Base-by-base conservation (phyloP, 768 basidiomycete genomes). In the Hortiboletus flavorubellus region DNA sequence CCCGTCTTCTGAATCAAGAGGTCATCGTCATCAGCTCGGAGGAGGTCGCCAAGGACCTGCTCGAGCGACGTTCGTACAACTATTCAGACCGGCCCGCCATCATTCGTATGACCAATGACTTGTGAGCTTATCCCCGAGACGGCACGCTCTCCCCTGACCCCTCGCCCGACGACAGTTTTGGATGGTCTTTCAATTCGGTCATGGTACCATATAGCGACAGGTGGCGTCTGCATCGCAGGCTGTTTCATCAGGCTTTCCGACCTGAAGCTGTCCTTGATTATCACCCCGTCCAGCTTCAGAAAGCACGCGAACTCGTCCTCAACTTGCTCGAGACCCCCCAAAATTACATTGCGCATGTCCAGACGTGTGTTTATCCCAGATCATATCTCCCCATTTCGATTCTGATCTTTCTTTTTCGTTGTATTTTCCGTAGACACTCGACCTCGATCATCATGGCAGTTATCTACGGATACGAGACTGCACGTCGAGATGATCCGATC, bases 11-110 rank as follows among this genome's bases (percentile, higher is more conserved):
- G 23, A 76, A 76, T 18, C 63, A 71, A 21, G 63, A 65, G 0
- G 68, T 76, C 35, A 61, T 80, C 29, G 58, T 79, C 21, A 65
- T 80, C 40, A 79, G 74, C 55, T 76, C 76, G 2, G 59, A 68
- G 46, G 67, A 74, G 23, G 68, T 73, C 10, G 68, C 71, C 9
- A 68, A 59, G 21, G 78, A 80, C n/a, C 65, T 80, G 18, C 68
- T 80, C 16, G 76, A 80, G 31, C 73, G 72, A 34, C 72, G 76
- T 7, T 78, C 78, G 7, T 63, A 70, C 49, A 75, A 73, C 33
- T 79, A 78, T 58, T 77, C 79, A 4, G 78, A 78, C 55, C 67
- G 79, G 4, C 76, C 76, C 18, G 55, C 49, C 14, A 56, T 67
- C 9, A 48, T 69, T 16, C 52, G 59, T 14, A 60, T 70, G 62